Evolutionary conservation across 306 rosid species (phyloP).

Genomic region (Fragaria ananassa): DNA sequence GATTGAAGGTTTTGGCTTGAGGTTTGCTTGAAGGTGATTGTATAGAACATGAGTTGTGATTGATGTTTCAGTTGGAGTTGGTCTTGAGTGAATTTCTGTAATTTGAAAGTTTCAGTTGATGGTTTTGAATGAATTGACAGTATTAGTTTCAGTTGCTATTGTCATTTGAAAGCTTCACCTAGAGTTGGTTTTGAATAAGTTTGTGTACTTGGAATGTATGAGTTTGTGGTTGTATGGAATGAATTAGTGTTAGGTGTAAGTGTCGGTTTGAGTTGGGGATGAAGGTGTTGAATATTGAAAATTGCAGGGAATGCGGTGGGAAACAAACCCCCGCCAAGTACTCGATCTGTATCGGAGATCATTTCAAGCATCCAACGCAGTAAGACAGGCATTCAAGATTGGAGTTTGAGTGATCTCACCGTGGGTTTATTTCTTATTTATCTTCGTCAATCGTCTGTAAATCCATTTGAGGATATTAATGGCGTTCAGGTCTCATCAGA

Average conservation of each 20-base stretch:
- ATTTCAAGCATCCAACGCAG: constrained; percentile 69
- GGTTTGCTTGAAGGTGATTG: neutral
- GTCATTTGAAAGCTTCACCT: neutral
- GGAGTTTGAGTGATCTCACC: constrained; percentile 96
- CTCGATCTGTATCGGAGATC: constrained; percentile 72
- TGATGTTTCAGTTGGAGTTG: neutral
- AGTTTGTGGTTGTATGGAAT: neutral
- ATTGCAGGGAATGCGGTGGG: constrained; percentile 52
- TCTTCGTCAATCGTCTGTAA: constrained; percentile 80
- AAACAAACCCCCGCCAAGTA: constrained; percentile 48
- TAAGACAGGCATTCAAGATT: constrained; percentile 82
- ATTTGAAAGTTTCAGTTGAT: neutral
- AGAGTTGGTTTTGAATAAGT: constrained; percentile 2
- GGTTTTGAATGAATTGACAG: neutral
- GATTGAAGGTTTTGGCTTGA: neutral
- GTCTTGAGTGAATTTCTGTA: neutral
- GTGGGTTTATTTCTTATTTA: constrained; percentile 81
- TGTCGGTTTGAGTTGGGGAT: neutral
- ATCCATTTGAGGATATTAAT: constrained; percentile 58
- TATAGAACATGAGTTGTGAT: neutral
- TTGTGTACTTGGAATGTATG: neutral
- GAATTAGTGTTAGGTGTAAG: neutral
- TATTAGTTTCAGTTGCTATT: neutral
- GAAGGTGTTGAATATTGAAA: constrained; percentile 23
- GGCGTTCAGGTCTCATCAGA: constrained; percentile 70